Evolutionary conservation across 1,139 yeast genomes (phyloP), one percentile per base, ranked within the genome.

Genomic region (Hemisphaericaspora subhashii): DNA sequence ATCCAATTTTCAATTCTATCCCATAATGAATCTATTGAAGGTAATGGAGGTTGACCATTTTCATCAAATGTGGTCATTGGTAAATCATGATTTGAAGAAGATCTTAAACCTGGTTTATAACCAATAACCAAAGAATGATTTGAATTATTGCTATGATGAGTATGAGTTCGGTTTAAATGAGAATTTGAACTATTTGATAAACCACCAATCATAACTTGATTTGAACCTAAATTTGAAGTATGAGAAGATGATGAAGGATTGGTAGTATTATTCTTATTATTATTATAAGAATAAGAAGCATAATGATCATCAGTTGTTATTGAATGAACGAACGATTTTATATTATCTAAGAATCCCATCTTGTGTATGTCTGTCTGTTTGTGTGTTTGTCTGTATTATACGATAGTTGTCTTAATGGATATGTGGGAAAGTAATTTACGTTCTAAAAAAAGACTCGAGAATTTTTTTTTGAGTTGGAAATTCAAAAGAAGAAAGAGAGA

Each of bases 1-100:
- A 85, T 66, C 86, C 90, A 85, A 30, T 67, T 60, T 52, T 83
- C 90, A 47, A 86, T 73, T 44, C 89, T 72, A 45, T 75, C 78
- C 95, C 94, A 86, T 42, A 88, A 73, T 12, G 84, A 76, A 41
- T 74, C 74, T 14, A 86, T 72, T 10, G 87, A 73, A 7, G 94
- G 92, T 39, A 86, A 75, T 5, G 89, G 86, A 14, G 88, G 86
- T 44, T 71, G 77, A 3, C 84, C 83, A 39, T 69, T 66, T 35
- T 68, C 57, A 43, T 69, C 66, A 40, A 77, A 58, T 37, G 54
- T 68, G 44, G 68, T 75, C 52, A 72, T 50, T 32, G 68, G 74
- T 37, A 70, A 60, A 29, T 68, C 74, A 20, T 40, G 42, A 13
- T 60, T 49, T 22, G 66, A 51, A 9, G 57, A 60, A 2, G 70